phyloP scores from a whole-genome alignment of 441 rosid genomes.

The Lagerstroemia fauriei region DNA sequence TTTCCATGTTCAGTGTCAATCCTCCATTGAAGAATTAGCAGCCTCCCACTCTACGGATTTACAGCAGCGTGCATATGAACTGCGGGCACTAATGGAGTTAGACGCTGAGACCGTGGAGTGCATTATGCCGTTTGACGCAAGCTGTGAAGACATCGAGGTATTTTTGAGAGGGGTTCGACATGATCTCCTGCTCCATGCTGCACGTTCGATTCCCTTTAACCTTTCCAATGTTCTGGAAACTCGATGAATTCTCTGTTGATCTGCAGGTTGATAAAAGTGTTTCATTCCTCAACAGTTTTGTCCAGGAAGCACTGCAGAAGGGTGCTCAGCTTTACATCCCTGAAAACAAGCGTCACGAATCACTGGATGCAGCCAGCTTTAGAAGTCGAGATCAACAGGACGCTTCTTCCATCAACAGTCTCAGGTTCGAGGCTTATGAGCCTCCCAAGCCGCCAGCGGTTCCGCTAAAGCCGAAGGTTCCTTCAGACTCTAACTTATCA shows the following conservation, averaged over 20 bases:
- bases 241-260: constrained; percentile 5
- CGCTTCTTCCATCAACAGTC: constrained; percentile 63
- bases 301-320: constrained; percentile 67
- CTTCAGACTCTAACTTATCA: constrained; percentile 47
- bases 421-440: constrained; percentile 93
- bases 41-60: constrained; percentile 95
- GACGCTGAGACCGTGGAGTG: constrained; percentile 65
- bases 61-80: constrained; percentile 97
- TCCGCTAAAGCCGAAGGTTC: constrained; percentile 45
- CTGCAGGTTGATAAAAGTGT: constrained; percentile 82
- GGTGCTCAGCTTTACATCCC: constrained; percentile 85
- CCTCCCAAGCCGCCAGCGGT: constrained; percentile 65
- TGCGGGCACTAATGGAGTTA: constrained; percentile 66
- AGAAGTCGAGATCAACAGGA: constrained; percentile 63
- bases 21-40: constrained; percentile 77
- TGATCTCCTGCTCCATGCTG: no score
- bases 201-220: background rate
- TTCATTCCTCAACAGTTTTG: constrained; percentile 68
- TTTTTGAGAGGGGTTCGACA: no score
- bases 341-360: constrained; percentile 70
- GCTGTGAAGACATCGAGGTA: constrained; percentile 97
- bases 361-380: constrained; percentile 47
- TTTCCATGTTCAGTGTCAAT: constrained; percentile 95
- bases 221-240: background rate
- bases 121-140: constrained; percentile 83